Evolutionary conservation across 306 rosid species (phyloP), one percentile per base, ranked within the genome.

Genomic region (Cucurbita moschata): DNA sequence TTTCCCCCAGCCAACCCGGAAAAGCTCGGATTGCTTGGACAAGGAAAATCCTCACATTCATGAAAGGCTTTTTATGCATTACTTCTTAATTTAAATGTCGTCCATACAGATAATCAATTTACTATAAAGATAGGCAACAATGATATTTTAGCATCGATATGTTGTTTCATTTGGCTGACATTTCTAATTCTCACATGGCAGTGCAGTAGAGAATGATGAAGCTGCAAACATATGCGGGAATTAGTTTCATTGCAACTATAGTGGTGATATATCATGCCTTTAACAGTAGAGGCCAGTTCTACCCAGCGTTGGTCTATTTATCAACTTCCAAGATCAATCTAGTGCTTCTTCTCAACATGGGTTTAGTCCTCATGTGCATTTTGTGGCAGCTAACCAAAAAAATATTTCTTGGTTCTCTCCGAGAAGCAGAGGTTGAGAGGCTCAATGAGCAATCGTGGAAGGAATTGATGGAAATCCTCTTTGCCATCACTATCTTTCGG

Each of bases 391-490:
- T 95, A 65, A 85, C 96, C 0, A 95, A 95, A 52, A 87, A 81
- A 78, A 54, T 95, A 14, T 95, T 95, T 80, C 85, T 95, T 38
- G 99, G 99, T 71, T 71, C 95, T 5, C 96, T 95, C 26, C 86
- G 99, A n/a, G 99, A 95, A 83, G 97, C 99, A 0, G 99, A 95
- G 91, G 89, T 95, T 3, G 99, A 95, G 89, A 89, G 97, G 89
- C 96, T 95, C 59, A 95, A 95, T 54, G 99, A 95, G 83, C 99
- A 95, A 46, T 95, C 96, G 0, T 95, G 99, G 99, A 89, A 97
- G 83, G 99, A 95, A 79, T 87, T 95, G 79, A 95, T 89, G 99
- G 99, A 95, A 75, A 95, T 95, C 63, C 92, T 95, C 42, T 95
- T 95, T 83, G 97, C 97, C 7, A 89, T 95, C 44, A 95, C 99